Evolutionary conservation across 2,329 filamentous ascomycete species (phyloP).

Genomic region (Penicillium italicum): DNA sequence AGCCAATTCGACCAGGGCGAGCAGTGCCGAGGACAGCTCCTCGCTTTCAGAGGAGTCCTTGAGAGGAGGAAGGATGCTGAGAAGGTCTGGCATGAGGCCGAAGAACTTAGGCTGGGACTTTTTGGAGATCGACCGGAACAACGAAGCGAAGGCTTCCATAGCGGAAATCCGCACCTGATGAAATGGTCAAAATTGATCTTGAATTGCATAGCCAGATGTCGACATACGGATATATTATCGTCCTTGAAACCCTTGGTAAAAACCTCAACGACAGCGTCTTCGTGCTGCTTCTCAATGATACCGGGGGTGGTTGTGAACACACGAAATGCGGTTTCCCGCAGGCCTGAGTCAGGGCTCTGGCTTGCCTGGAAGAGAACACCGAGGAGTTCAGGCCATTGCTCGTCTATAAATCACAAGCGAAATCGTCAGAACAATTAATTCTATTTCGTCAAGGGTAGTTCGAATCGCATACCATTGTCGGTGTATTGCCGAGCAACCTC

Average conservation of each 20-base stretch:
- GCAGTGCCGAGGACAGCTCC: conserved; percentile 80
- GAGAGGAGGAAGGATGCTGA: conserved; percentile 90
- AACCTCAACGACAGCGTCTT: conserved; percentile 80
- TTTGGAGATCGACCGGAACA: conserved; percentile 87
- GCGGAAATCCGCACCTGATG: conserved; percentile 79
- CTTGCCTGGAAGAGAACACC: conserved; percentile 83
- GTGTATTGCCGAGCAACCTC: conserved; percentile 93
- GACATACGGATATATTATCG: conserved; percentile 68
- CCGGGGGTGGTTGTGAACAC: conserved; percentile 93
- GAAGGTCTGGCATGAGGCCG: conserved; percentile 77
- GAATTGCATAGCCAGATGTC: not conserved
- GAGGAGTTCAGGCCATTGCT: conserved; percentile 86
- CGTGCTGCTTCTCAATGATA: conserved; percentile 94
- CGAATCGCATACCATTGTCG: conserved; percentile 68
- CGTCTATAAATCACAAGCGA: conserved; percentile 51
- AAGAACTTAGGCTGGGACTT: conserved; percentile 88
- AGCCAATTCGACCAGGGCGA: conserved; percentile 89
- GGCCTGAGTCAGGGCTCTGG: conserved; percentile 74
- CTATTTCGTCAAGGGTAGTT: not conserved
- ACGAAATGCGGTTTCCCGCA: conserved; percentile 88
- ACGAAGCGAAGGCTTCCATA: conserved; percentile 94
- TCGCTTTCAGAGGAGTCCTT: conserved; percentile 90
- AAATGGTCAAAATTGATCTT: conserved; percentile 5
- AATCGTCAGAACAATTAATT: conserved; percentile 7
- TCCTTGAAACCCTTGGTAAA: conserved; percentile 93